phyloP scores from a whole-genome alignment of 495 filamentous ascomycete species.

The Neurospora africana region DNA sequence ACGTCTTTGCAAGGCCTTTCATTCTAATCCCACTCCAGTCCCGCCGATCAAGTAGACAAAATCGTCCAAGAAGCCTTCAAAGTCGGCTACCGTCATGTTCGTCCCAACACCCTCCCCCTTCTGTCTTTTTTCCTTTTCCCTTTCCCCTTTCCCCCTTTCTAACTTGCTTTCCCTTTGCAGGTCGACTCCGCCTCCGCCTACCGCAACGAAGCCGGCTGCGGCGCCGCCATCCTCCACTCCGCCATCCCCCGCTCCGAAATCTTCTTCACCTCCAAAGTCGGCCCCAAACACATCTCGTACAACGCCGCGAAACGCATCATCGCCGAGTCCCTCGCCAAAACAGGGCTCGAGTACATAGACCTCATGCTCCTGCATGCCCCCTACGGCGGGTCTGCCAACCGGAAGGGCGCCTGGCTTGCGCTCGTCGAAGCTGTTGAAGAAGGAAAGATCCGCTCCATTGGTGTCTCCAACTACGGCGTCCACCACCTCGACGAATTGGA shows the following conservation, averaged over 20 bases:
- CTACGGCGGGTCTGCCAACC: slow-evolving; percentile 43
- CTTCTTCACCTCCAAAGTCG: slow-evolving; percentile 68
- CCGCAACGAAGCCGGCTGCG: slow-evolving; percentile 57
- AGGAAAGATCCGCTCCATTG: slow-evolving; percentile 54
- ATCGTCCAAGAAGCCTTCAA: slow-evolving; percentile 53
- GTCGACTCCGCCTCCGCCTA: slow-evolving; percentile 66
- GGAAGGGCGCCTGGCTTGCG: slow-evolving; percentile 56
- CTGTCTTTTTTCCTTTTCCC: not conserved
- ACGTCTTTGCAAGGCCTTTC: slow-evolving; percentile 22
- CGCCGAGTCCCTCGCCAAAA: slow-evolving; percentile 37
- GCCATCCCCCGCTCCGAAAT: slow-evolving; percentile 52
- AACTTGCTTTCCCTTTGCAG: slow-evolving; percentile 14
- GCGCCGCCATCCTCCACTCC: slow-evolving; percentile 43
- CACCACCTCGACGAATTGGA: slow-evolving; percentile 65
- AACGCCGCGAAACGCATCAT: slow-evolving; percentile 40
- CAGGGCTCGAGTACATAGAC: slow-evolving; percentile 52
- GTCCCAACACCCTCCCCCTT: slow-evolving; percentile 1
- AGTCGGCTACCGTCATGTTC: slow-evolving; percentile 62
- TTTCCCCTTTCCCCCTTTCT: not conserved
- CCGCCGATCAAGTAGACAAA: slow-evolving; percentile 30
- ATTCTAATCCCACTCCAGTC: slow-evolving; percentile 28
- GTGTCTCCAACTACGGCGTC: slow-evolving; percentile 60
- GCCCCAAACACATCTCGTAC: slow-evolving; percentile 31
- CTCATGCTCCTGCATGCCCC: slow-evolving; percentile 54
- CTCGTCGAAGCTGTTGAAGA: slow-evolving; percentile 48